phyloP scores from a whole-genome alignment of 495 filamentous ascomycete species.

The Collariella sp. region DNA sequence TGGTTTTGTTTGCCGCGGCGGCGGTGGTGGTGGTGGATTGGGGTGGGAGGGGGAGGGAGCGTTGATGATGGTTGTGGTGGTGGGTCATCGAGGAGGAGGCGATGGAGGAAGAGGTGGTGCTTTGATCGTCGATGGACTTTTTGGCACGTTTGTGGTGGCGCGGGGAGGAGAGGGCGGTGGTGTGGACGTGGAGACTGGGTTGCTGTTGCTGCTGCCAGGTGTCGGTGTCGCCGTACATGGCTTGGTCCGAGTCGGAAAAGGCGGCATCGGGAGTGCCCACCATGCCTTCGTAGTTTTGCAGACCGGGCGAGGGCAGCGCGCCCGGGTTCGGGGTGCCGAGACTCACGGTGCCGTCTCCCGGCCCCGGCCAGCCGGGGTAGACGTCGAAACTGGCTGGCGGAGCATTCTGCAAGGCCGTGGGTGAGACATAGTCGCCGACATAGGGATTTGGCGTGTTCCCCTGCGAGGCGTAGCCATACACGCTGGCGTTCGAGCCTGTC shows the following conservation, averaged over 20 bases:
- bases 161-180: neutral
- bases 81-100: no score
- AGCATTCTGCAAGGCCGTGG: neutral
- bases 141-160: neutral
- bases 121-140: neutral
- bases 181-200: neutral
- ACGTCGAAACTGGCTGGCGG: neutral
- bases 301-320: neutral
- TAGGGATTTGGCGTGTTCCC: neutral
- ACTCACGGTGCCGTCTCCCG: neutral
- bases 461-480: conserved; percentile 1
- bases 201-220: neutral
- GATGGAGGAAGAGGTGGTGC: neutral
- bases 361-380: neutral
- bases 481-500: neutral
- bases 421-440: conserved; percentile 10
- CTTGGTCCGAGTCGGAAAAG: neutral
- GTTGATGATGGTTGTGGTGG: no score
- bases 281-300: neutral
- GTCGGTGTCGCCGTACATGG: neutral
- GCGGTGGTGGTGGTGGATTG: neutral
- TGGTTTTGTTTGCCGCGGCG: neutral
- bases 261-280: neutral
- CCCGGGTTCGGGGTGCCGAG: neutral
- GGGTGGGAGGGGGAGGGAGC: neutral